Evolutionary conservation across 768 basidiomycete species (phyloP), one percentile per base, ranked within the genome.

Genomic region (Mycena vulgaris): DNA sequence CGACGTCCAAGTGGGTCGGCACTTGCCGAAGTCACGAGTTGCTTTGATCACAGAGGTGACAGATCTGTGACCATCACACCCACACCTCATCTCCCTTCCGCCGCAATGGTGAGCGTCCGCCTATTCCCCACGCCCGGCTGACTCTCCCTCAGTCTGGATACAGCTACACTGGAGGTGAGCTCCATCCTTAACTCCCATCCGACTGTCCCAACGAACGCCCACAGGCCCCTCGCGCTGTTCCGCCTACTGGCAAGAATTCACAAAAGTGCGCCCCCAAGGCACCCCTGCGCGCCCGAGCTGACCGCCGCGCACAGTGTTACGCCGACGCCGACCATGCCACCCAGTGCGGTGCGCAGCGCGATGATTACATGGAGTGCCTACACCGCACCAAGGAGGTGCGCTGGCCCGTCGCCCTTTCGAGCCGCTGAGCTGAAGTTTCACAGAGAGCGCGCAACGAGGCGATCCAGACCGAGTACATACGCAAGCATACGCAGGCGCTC

Each of bases 181-280:
- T 8, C 5, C 17, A 16, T 16, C 17, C 39, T 16, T 16, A 39
- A n/a, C n/a, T n/a, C 14, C 39, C 39, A 8, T 8, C 39, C 9
- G n/a, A 27, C 21, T 37, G 35, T 23, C 53, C 5, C 3, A 17
- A 56, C 5, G 3, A 33, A 28, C 31, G 9, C 16, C 27, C 5
- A 17, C 57, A 59, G 66, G 72, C 10, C 68, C 72, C 40, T 70
- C 68, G 17, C 68, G 72, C 65, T 73, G 72, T 45, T 67, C 59
- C 21, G 53, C 72, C 3, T 73, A 63, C 65, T 73, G 72, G 72
- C 68, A 64, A 31, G 68, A 70, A 55, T 73, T 73, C 61, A 60
- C 72, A 7, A 63, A 66, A 42, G 72, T 73, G 37, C 48, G 65
- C 27, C n/a, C 28, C n/a, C 13, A 8, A 7, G 0, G 27, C 21